These are phyloP conservation scores for Phaffia australis DNA, from an alignment of 768 basidiomycete species.

Conservation along the genomic window DNA sequence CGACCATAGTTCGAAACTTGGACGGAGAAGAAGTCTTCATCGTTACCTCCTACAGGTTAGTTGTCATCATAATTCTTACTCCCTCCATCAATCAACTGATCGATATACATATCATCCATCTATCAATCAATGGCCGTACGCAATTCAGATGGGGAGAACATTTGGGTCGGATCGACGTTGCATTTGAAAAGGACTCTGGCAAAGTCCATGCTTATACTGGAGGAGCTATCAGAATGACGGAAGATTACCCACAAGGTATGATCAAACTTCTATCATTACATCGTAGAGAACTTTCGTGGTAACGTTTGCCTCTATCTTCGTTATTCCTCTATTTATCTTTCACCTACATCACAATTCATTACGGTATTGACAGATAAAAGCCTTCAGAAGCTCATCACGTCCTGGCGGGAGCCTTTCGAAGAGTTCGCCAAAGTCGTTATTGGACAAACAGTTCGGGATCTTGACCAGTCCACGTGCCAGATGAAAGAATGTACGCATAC, in stretches of 20 bases:
- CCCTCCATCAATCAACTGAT: not conserved
- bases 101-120: not conserved
- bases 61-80: not conserved
- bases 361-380: constrained; percentile 30
- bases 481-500: constrained; percentile 37
- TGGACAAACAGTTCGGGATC: constrained; percentile 38
- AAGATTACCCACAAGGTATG: constrained; percentile 26
- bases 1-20: constrained; percentile 43
- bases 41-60: constrained; percentile 40
- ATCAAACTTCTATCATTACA: not conserved
- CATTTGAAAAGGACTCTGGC: constrained; percentile 39
- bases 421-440: constrained; percentile 38
- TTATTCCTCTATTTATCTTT: constrained; percentile 4
- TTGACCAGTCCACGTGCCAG: constrained; percentile 43
- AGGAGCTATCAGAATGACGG: constrained; percentile 43
- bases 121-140: not conserved
- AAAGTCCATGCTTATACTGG: constrained; percentile 42
- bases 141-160: constrained; percentile 43
- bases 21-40: constrained; percentile 46
- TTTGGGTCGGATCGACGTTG: constrained; percentile 44
- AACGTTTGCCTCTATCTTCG: not conserved
- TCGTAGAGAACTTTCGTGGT: too few species aligned
- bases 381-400: constrained; percentile 40
- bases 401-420: constrained; percentile 42
- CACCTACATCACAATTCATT: constrained; percentile 31